phyloP scores from a whole-genome alignment of 345 rosid genomes.

The Acer negundo region DNA sequence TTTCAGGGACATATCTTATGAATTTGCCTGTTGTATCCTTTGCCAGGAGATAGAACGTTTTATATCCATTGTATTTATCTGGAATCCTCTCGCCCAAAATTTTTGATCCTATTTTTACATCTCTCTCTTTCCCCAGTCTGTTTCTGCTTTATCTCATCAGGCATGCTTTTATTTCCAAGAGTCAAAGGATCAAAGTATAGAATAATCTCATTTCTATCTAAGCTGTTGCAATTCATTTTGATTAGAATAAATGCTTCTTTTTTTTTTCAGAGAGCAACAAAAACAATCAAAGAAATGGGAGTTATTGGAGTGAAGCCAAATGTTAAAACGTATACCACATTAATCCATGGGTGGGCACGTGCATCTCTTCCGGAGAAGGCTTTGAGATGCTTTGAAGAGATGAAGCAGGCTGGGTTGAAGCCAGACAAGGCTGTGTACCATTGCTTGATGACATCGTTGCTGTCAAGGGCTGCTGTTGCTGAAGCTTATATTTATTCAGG shows the following conservation, averaged over 20 bases:
- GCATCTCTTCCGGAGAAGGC: slow-evolving; percentile 97
- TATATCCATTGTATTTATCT: not conserved
- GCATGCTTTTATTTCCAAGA: not conserved
- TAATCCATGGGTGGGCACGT: slow-evolving; percentile 93
- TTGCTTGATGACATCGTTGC: slow-evolving; percentile 81
- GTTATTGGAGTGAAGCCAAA: slow-evolving; percentile 69
- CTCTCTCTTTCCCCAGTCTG: not conserved
- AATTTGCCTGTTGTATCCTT: slow-evolving; percentile 5
- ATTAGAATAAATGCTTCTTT: slow-evolving; percentile 9
- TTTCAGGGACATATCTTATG: not conserved
- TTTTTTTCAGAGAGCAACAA: slow-evolving; percentile 69
- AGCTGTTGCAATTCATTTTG: not conserved
- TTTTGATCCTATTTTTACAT: not conserved
- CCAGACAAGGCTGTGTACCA: slow-evolving; percentile 92
- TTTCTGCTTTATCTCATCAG: not conserved
- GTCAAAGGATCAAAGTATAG: not conserved
- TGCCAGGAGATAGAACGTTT: not conserved
- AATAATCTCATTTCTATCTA: not conserved
- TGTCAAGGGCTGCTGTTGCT: slow-evolving; percentile 80
- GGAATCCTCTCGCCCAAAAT: not conserved
- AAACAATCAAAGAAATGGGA: slow-evolving; percentile 71
- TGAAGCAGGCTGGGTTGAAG: slow-evolving; percentile 75
- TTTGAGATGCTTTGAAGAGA: slow-evolving; percentile 71
- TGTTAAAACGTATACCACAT: slow-evolving; percentile 84
- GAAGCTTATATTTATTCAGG: slow-evolving; percentile 71